Conservation (phyloP, 176 grass and related monocot species). For the Aegilops bicornis region DNA sequence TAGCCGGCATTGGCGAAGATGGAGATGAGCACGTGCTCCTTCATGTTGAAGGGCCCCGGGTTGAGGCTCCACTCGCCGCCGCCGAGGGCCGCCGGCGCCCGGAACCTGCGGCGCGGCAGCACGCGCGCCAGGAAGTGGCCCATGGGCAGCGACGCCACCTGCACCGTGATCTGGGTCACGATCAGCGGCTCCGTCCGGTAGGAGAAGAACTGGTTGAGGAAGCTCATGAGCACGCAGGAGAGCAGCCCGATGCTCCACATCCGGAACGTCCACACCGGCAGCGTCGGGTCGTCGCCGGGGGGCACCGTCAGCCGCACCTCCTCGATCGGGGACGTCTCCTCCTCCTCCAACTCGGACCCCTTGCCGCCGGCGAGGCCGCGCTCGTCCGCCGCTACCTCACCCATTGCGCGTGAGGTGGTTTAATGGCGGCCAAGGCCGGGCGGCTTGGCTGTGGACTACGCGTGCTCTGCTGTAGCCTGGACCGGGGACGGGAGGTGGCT, state of each 20-base stretch:
- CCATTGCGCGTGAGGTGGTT: constrained; percentile 40
- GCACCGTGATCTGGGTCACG: constrained; percentile 84
- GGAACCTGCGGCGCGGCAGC: constrained; percentile 47
- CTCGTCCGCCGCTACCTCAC: constrained; percentile 34
- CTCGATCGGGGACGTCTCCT: constrained; percentile 68
- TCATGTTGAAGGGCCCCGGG: constrained; percentile 93
- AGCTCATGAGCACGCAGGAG: constrained; percentile 68
- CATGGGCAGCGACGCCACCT: constrained; percentile 81
- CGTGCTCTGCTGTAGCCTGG: not conserved
- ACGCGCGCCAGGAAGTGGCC: constrained; percentile 67
- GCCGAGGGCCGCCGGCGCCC: constrained; percentile 1
- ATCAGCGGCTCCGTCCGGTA: constrained; percentile 83
- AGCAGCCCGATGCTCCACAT: constrained; percentile 77
- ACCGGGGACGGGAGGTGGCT: not conserved
- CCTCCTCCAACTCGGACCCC: not conserved
- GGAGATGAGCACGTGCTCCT: constrained; percentile 99
- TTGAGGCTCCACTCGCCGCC: constrained; percentile 65
- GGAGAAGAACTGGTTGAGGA: constrained; percentile 97
- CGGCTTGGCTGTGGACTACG: not conserved
- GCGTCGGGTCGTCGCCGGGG: constrained; percentile 61
- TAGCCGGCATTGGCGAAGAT: constrained; percentile 95
- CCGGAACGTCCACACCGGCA: constrained; percentile 95
- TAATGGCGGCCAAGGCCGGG: not conserved
- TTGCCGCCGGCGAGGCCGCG: constrained; percentile 29
- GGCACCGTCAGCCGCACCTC: constrained; percentile 74